A percentile compares a stretch with the other conserved stretches of the same genome.
phyloP scores from a whole-genome alignment of 1,139 yeast genomes.

The Citeromyces hawaiiensis region DNA sequence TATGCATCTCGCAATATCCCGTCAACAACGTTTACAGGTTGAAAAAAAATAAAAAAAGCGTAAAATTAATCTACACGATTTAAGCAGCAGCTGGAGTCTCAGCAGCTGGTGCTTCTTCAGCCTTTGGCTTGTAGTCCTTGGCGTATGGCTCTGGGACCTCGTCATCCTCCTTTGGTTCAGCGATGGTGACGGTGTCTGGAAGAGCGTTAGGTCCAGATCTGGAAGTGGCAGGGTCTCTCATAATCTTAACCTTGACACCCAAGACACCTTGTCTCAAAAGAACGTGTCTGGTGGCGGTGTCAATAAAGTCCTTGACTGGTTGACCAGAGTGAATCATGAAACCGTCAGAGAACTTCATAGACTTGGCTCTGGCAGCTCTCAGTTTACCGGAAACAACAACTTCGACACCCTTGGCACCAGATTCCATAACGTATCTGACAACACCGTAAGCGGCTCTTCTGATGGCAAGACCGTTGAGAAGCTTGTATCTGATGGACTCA shows the following conservation, averaged over 20 bases:
- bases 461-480: constrained; percentile 97
- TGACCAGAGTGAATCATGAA: constrained; percentile 99
- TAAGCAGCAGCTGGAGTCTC: constrained; percentile 3
- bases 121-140: constrained; percentile 34
- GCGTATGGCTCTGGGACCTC: constrained; percentile 79
- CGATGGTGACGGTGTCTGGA: constrained; percentile 93
- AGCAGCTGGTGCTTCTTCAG: constrained; percentile 2
- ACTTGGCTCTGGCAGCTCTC: constrained; percentile 99
- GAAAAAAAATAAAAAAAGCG: not conserved
- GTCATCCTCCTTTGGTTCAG: constrained; percentile 97
- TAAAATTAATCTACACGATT: not conserved
- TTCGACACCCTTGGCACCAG: constrained; percentile 99
- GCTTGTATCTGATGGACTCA: constrained; percentile 97
- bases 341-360: constrained; percentile 99
- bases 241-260: constrained; percentile 98
- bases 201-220: constrained; percentile 82
- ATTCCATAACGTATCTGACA: constrained; percentile 99
- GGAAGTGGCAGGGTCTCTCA: constrained; percentile 96
- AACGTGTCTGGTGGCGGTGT: constrained; percentile 98
- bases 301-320: constrained; percentile 98
- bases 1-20: no score
- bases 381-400: constrained; percentile 98
- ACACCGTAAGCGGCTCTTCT: constrained; percentile 99
- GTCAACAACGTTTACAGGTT: no score
- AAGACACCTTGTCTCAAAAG: constrained; percentile 99